Evolutionary conservation across 441 rosid genomes (phyloP), one percentile per base, ranked within the genome.

Genomic region (Pelargonium myrrhifolium): DNA sequence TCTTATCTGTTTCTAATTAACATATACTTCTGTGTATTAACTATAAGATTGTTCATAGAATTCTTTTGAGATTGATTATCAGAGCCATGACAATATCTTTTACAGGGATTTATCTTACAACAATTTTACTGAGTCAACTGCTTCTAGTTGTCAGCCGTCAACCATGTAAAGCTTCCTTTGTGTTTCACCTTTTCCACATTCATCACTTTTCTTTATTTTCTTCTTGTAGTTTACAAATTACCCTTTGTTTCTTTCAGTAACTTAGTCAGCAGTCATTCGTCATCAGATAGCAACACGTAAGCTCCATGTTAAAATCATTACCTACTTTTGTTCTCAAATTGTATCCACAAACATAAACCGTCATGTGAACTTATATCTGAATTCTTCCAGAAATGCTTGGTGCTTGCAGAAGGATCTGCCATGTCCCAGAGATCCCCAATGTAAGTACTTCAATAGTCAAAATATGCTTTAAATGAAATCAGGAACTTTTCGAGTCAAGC

Each of bases 81-180:
- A 31, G 35, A 31, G 35, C 35, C 35, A 31, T 31, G 35, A 4
- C 35, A 31, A 31, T 4, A 42, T 31, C 65, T 37, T 0, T 65
- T 75, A 63, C 89, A 94, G 99, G 8, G 99, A 94, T 78, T 74
- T 91, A 65, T 94, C 99, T 65, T 86, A 88, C 81, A 94, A 94
- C 86, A 85, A 87, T 70, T 94, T 94, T 75, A 84, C 85, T 0
- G 73, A 72, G 49, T 56, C 87, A 51, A 43, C 77, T 70, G 0
- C 63, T n/a, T 0, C 20, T 15, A 72, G 83, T 76, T 94, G 97
- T 76, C 74, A 18, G 24, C 72, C 72, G 70, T 21, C 67, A 3
- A 3, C 9, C 14, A 77, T 84, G 97, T 91, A 83, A 79, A n/a
- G 94, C 68, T 63, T 66, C 62, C 60, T 63, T n/a, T 68, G 60